Conservation (phyloP, 768 basidiomycete genomes). For the Mycena amicta region DNA sequence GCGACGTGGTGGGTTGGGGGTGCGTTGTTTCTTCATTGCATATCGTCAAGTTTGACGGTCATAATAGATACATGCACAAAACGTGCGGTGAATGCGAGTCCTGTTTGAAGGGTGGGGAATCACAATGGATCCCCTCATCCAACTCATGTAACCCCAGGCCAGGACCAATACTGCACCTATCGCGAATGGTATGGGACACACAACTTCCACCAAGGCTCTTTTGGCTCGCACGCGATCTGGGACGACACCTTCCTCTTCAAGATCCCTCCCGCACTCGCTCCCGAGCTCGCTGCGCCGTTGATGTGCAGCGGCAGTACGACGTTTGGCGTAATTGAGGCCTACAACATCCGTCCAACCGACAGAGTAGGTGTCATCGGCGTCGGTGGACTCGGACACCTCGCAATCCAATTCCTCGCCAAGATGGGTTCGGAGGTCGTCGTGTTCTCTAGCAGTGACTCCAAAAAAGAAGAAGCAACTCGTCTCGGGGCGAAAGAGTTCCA, state of each 20-base stretch:
- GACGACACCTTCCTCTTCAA: conserved; percentile 37
- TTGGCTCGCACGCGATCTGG: conserved; percentile 33
- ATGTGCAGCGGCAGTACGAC: conserved; percentile 28
- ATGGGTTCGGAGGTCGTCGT: conserved; percentile 43
- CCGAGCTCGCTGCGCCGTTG: conserved; percentile 27
- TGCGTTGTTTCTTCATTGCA: too few species aligned
- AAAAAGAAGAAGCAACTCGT: conserved; percentile 33
- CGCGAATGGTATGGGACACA: conserved; percentile 29
- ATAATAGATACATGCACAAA: conserved; percentile 31
- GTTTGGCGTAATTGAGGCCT: conserved; percentile 14
- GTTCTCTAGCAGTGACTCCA: conserved; percentile 36
- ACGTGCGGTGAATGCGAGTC: conserved; percentile 35
- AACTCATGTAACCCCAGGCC: background rate
- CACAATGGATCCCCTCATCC: background rate
- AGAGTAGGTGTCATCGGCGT: conserved; percentile 38
- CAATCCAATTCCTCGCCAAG: conserved; percentile 40
- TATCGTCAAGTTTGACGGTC: too few species aligned
- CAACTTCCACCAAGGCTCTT: conserved; percentile 29
- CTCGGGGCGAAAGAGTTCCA: conserved; percentile 41
- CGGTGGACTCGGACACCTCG: conserved; percentile 41
- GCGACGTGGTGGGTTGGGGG: conserved; percentile 18
- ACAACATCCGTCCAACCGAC: conserved; percentile 30
- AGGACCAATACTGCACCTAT: conserved; percentile 8
- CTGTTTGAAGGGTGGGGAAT: conserved; percentile 32
- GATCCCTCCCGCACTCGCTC: conserved; percentile 33